Evolutionary conservation across 495 filamentous ascomycete species (phyloP), one percentile per base, ranked within the genome.

Genomic region (Penicillium canariense): DNA sequence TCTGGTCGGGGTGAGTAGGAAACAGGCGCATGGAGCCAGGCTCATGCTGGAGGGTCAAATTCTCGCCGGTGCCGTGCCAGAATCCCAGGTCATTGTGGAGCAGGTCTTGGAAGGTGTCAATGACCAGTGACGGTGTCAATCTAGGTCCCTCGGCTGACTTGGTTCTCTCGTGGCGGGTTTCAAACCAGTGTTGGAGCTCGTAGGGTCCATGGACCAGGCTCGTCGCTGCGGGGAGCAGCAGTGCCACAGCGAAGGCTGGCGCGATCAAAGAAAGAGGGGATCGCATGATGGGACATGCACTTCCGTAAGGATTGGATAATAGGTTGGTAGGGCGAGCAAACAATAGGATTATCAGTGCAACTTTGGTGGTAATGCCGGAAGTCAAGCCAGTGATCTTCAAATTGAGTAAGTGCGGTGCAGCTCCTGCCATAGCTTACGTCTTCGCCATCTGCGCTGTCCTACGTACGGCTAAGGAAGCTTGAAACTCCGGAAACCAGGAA

Each of bases 11-110:
- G 60, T 89, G 84, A 42, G 79, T 79, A 28, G 84, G 85, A 56
- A 73, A 77, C 48, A 91, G 75, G 9, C 79, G 83, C 54, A 89
- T 70, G 46, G 68, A 66, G 44, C 65, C 67, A 61, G 58, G 75
- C 68, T 72, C 65, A 58, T 81, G 79, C 3, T 79, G 79, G 11
- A 81, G 55, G 10, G 72, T 68, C 50, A 87, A 76, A 9, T 76
- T 75, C 53, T 88, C 85, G 47, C 87, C 86, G 2, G 79, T 70
- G 0, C 88, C 88, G 65, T 91, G 88, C 80, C 84, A 91, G 66
- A 84, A 81, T 3, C 82, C 82, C 2, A 91, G 78, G 22, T 78
- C 79, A 58, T 91, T 91, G 27, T 70, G 71, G 30, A 80, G 65
- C 6, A 60, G 40, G 60, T 77, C 74, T 28, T 69, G 62, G 57